Conservation (phyloP, 495 filamentous ascomycete genomes). For the Xanthoparmelia taractica region DNA sequence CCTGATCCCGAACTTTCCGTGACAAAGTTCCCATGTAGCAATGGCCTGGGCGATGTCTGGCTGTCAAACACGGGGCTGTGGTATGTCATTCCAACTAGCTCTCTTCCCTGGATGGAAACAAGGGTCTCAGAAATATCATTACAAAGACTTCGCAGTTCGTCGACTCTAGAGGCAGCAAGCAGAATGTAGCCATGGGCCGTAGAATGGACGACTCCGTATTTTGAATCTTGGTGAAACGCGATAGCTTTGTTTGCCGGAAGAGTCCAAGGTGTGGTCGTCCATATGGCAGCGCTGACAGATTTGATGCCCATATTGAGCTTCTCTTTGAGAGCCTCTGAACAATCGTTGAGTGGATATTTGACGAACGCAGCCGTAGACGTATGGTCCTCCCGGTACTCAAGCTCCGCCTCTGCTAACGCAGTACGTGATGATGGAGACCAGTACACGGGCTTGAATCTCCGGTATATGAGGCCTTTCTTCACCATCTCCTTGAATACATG, state of each 20-base stretch:
- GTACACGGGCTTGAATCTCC: constrained; percentile 86
- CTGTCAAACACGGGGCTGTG: constrained; percentile 53
- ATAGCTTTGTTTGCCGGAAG: constrained; percentile 88
- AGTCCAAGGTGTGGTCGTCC: constrained; percentile 98
- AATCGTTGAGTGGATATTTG: constrained; percentile 58
- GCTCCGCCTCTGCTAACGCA: constrained; percentile 88
- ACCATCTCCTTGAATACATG: constrained; percentile 80
- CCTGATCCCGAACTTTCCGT: constrained; percentile 80
- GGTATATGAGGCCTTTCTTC: constrained; percentile 74
- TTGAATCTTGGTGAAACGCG: constrained; percentile 62
- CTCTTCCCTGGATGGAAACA: constrained; percentile 52
- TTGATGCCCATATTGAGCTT: constrained; percentile 31
- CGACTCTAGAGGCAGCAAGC: constrained; percentile 58
- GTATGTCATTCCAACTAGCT: constrained; percentile 60
- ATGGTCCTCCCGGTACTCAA: constrained; percentile 89
- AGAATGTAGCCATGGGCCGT: constrained; percentile 50
- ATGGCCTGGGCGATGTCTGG: constrained; percentile 47
- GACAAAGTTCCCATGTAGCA: constrained; percentile 81
- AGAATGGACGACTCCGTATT: constrained; percentile 62
- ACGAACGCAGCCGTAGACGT: constrained; percentile 73
- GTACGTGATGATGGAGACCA: constrained; percentile 90
- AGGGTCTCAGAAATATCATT: constrained; percentile 44
- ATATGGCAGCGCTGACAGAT: constrained; percentile 67
- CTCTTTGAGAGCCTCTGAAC: constrained; percentile 41
- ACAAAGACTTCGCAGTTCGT: constrained; percentile 41